Percentiles rank a stretch among this genome's conserved stretches.
These are phyloP conservation scores for Nepenthes gracilis DNA, from an alignment of 148 eudicot genomes.

Conservation along the genomic window DNA sequence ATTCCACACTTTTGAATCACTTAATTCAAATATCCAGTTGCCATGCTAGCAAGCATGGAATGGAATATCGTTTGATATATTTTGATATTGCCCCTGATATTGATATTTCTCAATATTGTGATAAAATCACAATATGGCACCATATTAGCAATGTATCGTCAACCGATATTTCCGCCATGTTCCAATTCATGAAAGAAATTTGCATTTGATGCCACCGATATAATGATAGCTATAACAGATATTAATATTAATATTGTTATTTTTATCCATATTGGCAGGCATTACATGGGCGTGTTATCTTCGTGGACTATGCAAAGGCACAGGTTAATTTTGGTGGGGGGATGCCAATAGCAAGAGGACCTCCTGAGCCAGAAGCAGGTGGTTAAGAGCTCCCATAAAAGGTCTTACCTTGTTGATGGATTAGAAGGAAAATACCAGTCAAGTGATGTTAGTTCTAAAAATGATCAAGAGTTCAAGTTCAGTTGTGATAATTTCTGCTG, in stretches of 20 bases:
- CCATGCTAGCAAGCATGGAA: too few species aligned
- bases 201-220: too few species aligned
- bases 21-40: too few species aligned
- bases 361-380: slow-evolving; percentile 35
- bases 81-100: too few species aligned
- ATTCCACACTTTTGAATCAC: slow-evolving; percentile 1
- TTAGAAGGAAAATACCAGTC: slow-evolving; percentile 5
- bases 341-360: slow-evolving; percentile 70
- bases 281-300: slow-evolving; percentile 51
- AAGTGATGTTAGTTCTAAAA: neutral
- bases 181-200: neutral
- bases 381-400: neutral
- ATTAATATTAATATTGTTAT: too few species aligned
- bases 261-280: slow-evolving; percentile 20
- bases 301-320: slow-evolving; percentile 62
- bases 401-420: too few species aligned
- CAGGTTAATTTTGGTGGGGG: slow-evolving; percentile 12
- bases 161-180: neutral
- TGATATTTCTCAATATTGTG: too few species aligned
- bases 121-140: too few species aligned
- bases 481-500: neutral
- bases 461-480: neutral
- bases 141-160: too few species aligned
- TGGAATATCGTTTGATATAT: too few species aligned
- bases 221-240: too few species aligned